Percentiles rank a stretch among this genome's conserved stretches.
phyloP scores from a whole-genome alignment of 164 flowering plant species.

The Nelumbo lutea region DNA sequence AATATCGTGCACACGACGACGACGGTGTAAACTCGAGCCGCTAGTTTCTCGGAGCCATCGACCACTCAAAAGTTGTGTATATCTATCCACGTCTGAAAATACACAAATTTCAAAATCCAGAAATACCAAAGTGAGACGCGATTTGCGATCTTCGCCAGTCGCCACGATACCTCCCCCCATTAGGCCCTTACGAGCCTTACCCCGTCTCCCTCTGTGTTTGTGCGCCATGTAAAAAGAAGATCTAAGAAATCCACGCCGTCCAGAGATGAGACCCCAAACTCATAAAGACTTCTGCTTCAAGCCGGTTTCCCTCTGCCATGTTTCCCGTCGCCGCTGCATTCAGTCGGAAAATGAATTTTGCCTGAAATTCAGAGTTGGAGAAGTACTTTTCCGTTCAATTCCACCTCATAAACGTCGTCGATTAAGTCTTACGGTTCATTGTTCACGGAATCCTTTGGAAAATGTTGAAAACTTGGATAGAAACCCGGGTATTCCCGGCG shows the following conservation, averaged over 20 bases:
- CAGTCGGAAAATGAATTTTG: background rate
- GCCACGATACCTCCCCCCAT: too few relatives aligned
- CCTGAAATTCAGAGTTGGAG: background rate
- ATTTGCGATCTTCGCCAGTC: too few relatives aligned
- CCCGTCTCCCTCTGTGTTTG: background rate
- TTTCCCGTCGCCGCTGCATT: slow-evolving; percentile 1
- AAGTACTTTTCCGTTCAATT: slow-evolving; percentile 8
- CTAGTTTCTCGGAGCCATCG: too few relatives aligned
- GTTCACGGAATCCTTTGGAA: slow-evolving; percentile 10
- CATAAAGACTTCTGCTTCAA: slow-evolving; percentile 8
- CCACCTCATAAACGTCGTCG: background rate
- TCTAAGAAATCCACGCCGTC: slow-evolving; percentile 1
- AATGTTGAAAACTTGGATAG: slow-evolving; percentile 6
- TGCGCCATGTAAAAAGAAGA: background rate
- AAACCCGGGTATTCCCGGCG: background rate
- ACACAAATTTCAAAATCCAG: too few relatives aligned
- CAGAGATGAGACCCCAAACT: slow-evolving; percentile 23
- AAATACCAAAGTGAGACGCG: too few relatives aligned
- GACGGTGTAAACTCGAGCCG: too few relatives aligned
- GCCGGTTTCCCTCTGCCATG: background rate
- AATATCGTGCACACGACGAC: too few relatives aligned
- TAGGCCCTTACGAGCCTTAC: too few relatives aligned
- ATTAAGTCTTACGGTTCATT: slow-evolving; percentile 9
- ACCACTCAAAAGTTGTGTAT: too few relatives aligned
- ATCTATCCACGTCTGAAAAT: background rate